Evolutionary conservation across 2,329 filamentous ascomycete genomes (phyloP), one percentile per base, ranked within the genome.

Genomic region (Zymoseptoria ardabiliae): DNA sequence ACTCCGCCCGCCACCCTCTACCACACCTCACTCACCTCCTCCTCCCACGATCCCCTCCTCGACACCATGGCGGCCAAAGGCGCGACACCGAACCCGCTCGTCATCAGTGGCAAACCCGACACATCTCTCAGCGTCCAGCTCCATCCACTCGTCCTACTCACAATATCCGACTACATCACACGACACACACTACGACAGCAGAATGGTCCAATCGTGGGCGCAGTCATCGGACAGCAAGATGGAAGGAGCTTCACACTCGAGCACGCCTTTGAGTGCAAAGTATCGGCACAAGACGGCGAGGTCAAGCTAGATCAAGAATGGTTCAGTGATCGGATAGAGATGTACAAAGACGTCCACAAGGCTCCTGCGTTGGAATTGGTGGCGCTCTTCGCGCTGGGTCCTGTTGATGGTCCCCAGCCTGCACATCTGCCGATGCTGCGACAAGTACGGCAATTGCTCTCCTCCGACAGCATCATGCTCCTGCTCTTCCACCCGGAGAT

Each of bases 111-210:
- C 53, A 75, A 74, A 61, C 85, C 84, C 50, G 90, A 94, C 74
- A 87, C 87, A 20, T 85, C 85, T 55, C 84, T 95, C 51, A 87
- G 91, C 65, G 85, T 91, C 58, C 85, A 91, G 68, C 85, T 99
- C 19, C 94, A 99, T 71, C 94, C 94, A 23, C 86, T 99, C 54
- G 92, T 96, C 56, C 88, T 97, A 66, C 89, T 99, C 76, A 95
- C 89, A 65, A 94, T 99, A 69, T 96, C 93, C 67, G 94, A 99
- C 75, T 95, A 96, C 74, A 91, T 97, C 73, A 96, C 93, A 60
- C 85, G 94, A 61, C 92, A 96, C 74, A 90, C 87, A 1, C 82
- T 96, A 58, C 85, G 94, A 60, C 79, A 85, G 56, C 86, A 91
- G 68, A 74, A 79, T 19, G 89, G 89, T 0, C 91, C 91, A 17